Conservation (phyloP, 2,329 filamentous ascomycete genomes). For the Cladosporium halotolerans region DNA sequence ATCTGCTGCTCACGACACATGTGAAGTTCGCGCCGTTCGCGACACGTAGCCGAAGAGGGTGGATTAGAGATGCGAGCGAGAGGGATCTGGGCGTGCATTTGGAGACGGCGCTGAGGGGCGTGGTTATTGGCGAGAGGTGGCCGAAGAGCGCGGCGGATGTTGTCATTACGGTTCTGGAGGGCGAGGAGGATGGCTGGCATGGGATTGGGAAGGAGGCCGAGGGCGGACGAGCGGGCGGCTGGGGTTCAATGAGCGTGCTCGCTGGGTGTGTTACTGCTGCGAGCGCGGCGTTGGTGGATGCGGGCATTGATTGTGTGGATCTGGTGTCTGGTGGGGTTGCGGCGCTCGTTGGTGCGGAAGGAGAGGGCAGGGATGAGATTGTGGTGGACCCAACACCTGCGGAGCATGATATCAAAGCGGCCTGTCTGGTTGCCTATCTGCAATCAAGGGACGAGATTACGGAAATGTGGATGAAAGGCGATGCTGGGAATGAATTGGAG, state of each 20-base stretch:
- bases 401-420: conserved; percentile 74
- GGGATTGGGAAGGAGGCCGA: conserved; percentile 40
- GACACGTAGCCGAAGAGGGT: conserved; percentile 72
- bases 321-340: conserved; percentile 84
- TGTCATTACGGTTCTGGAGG: conserved; percentile 86
- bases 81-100: conserved; percentile 85
- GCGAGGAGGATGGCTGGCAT: conserved; percentile 73
- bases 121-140: conserved; percentile 89
- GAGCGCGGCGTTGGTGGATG: conserved; percentile 86
- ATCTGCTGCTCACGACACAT: conserved; percentile 84
- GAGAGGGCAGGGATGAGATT: conserved; percentile 32
- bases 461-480: conserved; percentile 88
- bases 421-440: conserved; percentile 86
- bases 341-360: conserved; percentile 55
- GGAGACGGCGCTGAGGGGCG: conserved; percentile 81
- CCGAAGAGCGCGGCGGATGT: conserved; percentile 98
- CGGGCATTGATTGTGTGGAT: conserved; percentile 92
- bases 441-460: conserved; percentile 84
- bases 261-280: conserved; percentile 90
- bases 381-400: conserved; percentile 77
- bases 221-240: conserved; percentile 45
- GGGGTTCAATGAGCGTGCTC: conserved; percentile 87
- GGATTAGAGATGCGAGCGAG: conserved; percentile 78
- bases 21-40: conserved; percentile 97
- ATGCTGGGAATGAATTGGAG: conserved; percentile 45